Conservation (phyloP, 345 rosid genomes). For the Nephelium lappaceum region DNA sequence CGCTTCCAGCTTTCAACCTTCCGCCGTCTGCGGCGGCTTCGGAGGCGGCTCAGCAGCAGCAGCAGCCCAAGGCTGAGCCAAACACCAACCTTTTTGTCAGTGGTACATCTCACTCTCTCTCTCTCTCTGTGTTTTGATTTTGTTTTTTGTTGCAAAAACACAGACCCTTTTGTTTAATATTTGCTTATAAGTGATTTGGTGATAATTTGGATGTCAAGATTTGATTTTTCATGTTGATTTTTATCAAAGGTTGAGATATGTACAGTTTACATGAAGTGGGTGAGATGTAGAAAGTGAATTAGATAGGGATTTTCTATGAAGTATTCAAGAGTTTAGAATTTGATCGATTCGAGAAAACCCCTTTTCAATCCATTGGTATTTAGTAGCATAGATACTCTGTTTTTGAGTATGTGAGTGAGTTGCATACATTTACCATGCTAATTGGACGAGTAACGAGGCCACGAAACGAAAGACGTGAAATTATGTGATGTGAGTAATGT, state of each 20-base stretch:
- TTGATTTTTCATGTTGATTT: background rate
- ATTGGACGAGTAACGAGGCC: background rate
- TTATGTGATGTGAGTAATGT: background rate
- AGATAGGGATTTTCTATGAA: background rate
- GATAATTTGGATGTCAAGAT: background rate
- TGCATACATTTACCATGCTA: background rate
- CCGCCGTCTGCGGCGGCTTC: slow-evolving; percentile 25
- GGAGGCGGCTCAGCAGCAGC: slow-evolving; percentile 36
- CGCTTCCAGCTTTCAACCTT: slow-evolving; percentile 38
- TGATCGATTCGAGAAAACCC: background rate
- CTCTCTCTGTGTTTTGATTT: background rate
- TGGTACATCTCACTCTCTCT: slow-evolving; percentile 29
- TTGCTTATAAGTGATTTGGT: background rate
- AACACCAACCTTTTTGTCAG: slow-evolving; percentile 78
- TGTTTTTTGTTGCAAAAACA: background rate
- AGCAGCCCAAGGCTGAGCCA: slow-evolving; percentile 61
- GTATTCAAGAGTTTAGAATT: background rate
- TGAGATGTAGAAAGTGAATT: background rate
- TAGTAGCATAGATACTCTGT: background rate
- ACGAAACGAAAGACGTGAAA: background rate
- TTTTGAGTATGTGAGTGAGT: no score
- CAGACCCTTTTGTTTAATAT: background rate
- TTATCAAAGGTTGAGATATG: background rate
- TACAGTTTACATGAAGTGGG: background rate
- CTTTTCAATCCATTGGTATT: background rate